Base-by-base conservation (phyloP, 1,139 yeast species). In the Pichia cactophila region DNA sequence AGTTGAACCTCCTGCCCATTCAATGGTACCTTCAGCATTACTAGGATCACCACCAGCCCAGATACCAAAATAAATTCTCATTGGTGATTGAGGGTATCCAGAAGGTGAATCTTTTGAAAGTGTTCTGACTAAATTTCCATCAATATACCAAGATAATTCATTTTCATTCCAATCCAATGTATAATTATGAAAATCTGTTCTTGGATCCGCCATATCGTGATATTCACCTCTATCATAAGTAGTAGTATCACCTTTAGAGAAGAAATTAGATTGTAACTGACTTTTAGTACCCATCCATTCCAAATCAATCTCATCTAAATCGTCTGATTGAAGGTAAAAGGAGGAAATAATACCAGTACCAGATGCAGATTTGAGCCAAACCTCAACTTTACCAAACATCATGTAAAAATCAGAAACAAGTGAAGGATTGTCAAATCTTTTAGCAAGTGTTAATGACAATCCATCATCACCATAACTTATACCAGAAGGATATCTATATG, bases 311-410 rank as follows among this genome's bases (percentile, higher is more conserved):
- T 88, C 96, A 66, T 88, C 96, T 55, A 83, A 70, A 59, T 84
- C 95, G 64, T 88, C 96, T 58, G 89, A 81, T 65, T 87, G 95
- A 53, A 88, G 71, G 57, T 82, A 87, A 60, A 87, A 81, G 2
- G 90, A 81, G 0, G 96, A 85, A 26, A 88, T 78, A 40, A 88
- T 74, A 53, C 96, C 96, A 43, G 66, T 66, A 28, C 96, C 96
- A 26, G 75, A 69, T 4, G 92, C 89, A 17, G 92, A 85, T 62
- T 82, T 77, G 53, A 86, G 64, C 2, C 72, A 74, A 10, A 82
- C 89, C 63, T 86, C 94, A 23, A 87, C 79, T 57, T 80, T 80
- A 48, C 96, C 96, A 67, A 82, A 88, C 90, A 88, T 85, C 55
- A 88, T 78, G 66, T 86, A 86, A 62, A 86, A 87, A 54, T 83